Base-by-base conservation (phyloP, 768 basidiomycete genomes). In the Kwoniella dendrophila region DNA sequence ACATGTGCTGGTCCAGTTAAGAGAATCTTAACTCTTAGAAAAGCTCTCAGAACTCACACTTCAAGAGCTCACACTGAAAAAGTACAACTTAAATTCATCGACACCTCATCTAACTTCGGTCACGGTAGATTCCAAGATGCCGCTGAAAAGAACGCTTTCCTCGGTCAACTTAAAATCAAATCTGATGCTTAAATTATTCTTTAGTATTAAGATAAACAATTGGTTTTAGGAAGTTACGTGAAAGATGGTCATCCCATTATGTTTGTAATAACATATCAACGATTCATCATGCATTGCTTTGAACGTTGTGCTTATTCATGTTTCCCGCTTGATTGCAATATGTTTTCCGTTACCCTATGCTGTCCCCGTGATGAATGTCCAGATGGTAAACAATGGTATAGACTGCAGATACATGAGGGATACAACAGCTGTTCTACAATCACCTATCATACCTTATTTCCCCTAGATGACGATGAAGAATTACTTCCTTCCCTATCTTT, bases 111-210 rank as follows among this genome's bases (percentile, higher is more conserved):
- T 81, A 96, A 96, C 82, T 93, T 92, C 82, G 92, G 94, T 72
- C 94, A 96, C 78, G 93, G 93, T 75, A 87, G 89, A 49, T 96
- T 94, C 92, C 93, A 98, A 85, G 93, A 92, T 50, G 84, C 85
- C 83, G 90, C 90, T 83, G 95, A 97, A 88, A 97, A 97, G 86
- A 83, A 85, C 71, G 87, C 90, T 79, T 97, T 97, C 87, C 75
- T 92, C 80, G 81, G 81, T 64, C 76, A 76, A 63, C 71, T 71
- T 69, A 82, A 82, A 78, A 77, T 81, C 78, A 80, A 80, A 76
- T 66, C 75, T 51, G 59, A 64, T 62, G 67, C 67, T 61, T 71
- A 68, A 66, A 54, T 45, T 59, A 29, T 56, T 40, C n/a, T 43
- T 36, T 36, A 43, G 18, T 43, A 43, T 43, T 20, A n/a, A 20